phyloP scores from a whole-genome alignment of 2,329 filamentous ascomycete species.

The Colletotrichum cordylinicola region DNA sequence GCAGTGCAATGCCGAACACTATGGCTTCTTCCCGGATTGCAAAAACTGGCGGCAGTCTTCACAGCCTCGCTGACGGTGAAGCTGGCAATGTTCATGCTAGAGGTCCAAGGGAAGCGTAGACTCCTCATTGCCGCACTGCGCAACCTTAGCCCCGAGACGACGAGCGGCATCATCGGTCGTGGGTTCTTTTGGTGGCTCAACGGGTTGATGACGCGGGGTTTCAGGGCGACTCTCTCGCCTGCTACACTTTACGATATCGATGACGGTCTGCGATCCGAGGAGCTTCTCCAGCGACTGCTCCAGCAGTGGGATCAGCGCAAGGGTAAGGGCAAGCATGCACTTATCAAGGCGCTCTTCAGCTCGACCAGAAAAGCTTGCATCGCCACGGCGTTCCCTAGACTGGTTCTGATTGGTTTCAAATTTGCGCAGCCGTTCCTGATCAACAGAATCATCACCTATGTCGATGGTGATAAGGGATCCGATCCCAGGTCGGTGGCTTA shows the following conservation, averaged over 20 bases:
- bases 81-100: conserved; percentile 29
- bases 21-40: conserved; percentile 33
- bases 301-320: conserved; percentile 27
- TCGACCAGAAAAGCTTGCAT: conserved; percentile 36
- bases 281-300: conserved; percentile 27
- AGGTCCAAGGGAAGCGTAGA: conserved; percentile 21
- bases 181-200: conserved; percentile 40
- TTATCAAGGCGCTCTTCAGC: conserved; percentile 30
- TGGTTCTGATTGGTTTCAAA: conserved; percentile 32
- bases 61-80: conserved; percentile 29
- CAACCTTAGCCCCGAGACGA: not conserved
- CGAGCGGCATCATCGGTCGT: conserved; percentile 31
- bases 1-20: conserved; percentile 35
- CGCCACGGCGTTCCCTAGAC: conserved; percentile 29
- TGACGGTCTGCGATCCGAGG: conserved; percentile 34
- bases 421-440: conserved; percentile 34
- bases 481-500: conserved; percentile 31
- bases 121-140: not conserved
- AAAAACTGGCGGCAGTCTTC: conserved; percentile 28
- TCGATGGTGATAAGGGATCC: conserved; percentile 22
- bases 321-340: conserved; percentile 23
- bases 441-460: conserved; percentile 20
- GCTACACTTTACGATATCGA: conserved; percentile 24
- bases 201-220: conserved; percentile 29
- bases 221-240: not conserved